Conservation (phyloP, 805 yeast species). For the Hyphopichia homilentoma region DNA sequence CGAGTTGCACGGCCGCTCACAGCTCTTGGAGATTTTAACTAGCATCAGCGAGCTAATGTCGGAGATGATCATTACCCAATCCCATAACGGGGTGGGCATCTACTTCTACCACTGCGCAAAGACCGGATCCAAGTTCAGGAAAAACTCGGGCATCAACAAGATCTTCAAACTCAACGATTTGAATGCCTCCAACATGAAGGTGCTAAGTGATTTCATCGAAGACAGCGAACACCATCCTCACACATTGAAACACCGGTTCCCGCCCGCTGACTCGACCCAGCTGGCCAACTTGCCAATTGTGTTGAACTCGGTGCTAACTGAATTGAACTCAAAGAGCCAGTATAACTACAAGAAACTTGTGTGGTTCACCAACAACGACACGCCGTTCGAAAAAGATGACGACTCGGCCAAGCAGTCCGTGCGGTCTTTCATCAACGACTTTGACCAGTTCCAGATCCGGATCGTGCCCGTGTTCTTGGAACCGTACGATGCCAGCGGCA, state of each 20-base stretch:
- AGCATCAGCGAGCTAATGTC: constrained; percentile 61
- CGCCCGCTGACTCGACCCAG: constrained; percentile 6
- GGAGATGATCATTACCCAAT: constrained; percentile 59
- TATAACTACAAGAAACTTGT: constrained; percentile 60
- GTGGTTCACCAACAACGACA: constrained; percentile 72
- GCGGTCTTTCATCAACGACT: constrained; percentile 57
- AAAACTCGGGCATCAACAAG: constrained; percentile 42
- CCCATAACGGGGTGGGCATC: constrained; percentile 74
- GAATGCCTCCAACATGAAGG: constrained; percentile 55
- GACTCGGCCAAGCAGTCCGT: constrained; percentile 47
- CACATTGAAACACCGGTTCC: constrained; percentile 8
- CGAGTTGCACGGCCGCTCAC: constrained; percentile 37
- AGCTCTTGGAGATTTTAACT: constrained; percentile 49
- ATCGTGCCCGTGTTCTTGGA: constrained; percentile 62
- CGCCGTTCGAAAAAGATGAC: constrained; percentile 49
- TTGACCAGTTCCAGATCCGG: constrained; percentile 48
- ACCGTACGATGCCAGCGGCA: constrained; percentile 8
- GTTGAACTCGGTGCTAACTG: constrained; percentile 52
- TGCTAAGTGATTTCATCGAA: constrained; percentile 45
- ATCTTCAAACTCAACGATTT: constrained; percentile 53
- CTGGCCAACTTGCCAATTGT: constrained; percentile 31
- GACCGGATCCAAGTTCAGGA: constrained; percentile 24
- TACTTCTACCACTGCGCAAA: constrained; percentile 51
- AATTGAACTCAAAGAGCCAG: constrained; percentile 45
- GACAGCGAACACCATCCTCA: constrained; percentile 33